Base-by-base conservation (phyloP, 116 monocot species). In the Dioscorea cayenensis region DNA sequence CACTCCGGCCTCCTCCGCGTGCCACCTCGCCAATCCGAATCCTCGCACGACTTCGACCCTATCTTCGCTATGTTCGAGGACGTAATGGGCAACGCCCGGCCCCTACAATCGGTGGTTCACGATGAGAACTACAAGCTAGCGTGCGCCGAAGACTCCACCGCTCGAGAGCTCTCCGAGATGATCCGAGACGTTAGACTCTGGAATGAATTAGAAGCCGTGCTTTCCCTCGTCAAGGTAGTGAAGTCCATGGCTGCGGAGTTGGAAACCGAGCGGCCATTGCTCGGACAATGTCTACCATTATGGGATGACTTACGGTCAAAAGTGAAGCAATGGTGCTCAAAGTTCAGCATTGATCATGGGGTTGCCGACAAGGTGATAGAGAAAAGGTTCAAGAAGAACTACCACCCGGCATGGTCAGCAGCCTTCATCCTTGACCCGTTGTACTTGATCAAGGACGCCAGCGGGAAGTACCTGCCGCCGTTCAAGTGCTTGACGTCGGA, bases 381-480 rank as follows among this genome's bases (percentile, higher is more conserved):
- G 66, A 83, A 64, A 29, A 77, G 94, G 77, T 91, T 99, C 71
- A 79, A 70, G 74, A 93, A 93, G 81, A 89, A 80, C 79, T 99
- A 99, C 78, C 97, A 99, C 70, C 97, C 97, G 0, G 97, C 93
- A 5, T 90, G 90, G 93, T 99, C 97, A 1, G 93, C 93, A 2
- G 90, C 93, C 19, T 99, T 86, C 80, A 81, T 99, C 35, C 51
- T 99, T 60, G 97, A 99, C 76, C 97, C 97, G 0, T 65, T 99
- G 43, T 93, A 99, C 68, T 67, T 99, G 55, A 62, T 85, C 38
- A 90, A 84, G 84, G 97, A 99, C 60, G 73, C 88, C 0, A 85
- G 86, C 60, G 97, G 94, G 12, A 93, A 93, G 68, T 99, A 99
- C 76, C 90, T 99, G n/a, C 97, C 97, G 6, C 97, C 90, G 19